Evolutionary conservation across 2,329 filamentous ascomycete genomes (phyloP).

Genomic region (Emericellopsis cladophorae): DNA sequence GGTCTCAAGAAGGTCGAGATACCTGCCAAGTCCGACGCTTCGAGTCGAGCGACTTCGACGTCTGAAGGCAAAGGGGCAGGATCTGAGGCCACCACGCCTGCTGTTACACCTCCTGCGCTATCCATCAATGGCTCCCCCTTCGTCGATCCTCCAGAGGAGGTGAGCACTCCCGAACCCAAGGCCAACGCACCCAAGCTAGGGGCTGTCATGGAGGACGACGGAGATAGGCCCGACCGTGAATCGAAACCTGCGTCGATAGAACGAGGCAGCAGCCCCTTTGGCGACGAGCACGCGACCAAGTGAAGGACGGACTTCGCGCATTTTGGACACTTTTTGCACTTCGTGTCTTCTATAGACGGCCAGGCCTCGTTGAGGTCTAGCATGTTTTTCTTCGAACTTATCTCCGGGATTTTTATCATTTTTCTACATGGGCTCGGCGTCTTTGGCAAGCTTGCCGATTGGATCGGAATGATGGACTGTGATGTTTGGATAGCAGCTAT

Average conservation of each 20-base stretch:
- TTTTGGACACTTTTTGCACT: neutral
- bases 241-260: constrained; percentile 11
- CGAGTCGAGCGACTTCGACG: neutral
- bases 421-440: constrained; percentile 1
- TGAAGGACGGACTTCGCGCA: constrained; percentile 13
- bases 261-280: constrained; percentile 36
- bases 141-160: constrained; percentile 42
- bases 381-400: neutral
- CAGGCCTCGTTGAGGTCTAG: neutral
- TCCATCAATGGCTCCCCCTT: constrained; percentile 36
- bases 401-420: neutral
- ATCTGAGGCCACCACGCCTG: neutral
- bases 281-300: constrained; percentile 44
- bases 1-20: constrained; percentile 32
- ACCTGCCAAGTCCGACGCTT: constrained; percentile 22
- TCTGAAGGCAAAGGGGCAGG: neutral
- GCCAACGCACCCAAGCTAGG: constrained; percentile 34
- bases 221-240: constrained; percentile 19
- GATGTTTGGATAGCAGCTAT: constrained; percentile 1
- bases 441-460: neutral
- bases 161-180: constrained; percentile 13
- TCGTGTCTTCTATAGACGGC: neutral
- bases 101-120: neutral
- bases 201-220: constrained; percentile 40
- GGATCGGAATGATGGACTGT: constrained; percentile 3